Evolutionary conservation across 2,329 filamentous ascomycete genomes (phyloP), one percentile per base, ranked within the genome.

Genomic region (Fusarium newnesense): DNA sequence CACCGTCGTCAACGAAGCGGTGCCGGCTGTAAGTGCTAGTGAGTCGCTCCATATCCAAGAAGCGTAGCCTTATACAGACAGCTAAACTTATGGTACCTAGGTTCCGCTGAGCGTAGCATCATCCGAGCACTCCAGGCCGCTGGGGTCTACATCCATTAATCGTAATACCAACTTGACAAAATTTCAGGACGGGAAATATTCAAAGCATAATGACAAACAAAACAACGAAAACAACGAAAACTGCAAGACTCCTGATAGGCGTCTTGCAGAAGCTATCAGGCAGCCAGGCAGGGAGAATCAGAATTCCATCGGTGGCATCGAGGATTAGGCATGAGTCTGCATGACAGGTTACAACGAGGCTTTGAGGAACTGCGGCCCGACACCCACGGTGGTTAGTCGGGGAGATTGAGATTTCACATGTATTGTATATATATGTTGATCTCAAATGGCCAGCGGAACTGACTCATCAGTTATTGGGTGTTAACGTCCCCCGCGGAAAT

Each of bases 1-100:
- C 9, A 67, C 62, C 0, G 73, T 76, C 9, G 24, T 54, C 13
- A 64, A 70, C 10, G 60, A 43, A 18, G 44, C 54, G 1, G 69
- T 74, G 9, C 36, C 72, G 15, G 39, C 39, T 3, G 24, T 24
- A 19, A 49, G 30, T 30, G 42, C 46, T 4, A 52, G 75, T 75
- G 49, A 65, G 75, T 60, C 15, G 19, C 5, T 5, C 8, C 6
- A 5, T 40, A 4, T 13, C 8, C 11, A 34, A 13, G 8, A 6
- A 9, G 4, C 16, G 8, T 9, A 7, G 13, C 2, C 4, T 21
- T 16, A 21, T 19, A 3, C 9, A 18, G 15, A 3, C 9, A 18
- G 15, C 30, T 54, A 2, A 44, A 30, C 32, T 19, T 28, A 18
- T 15, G 9, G 21, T 2, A 24, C 5, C 15, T 16, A 75, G 73